phyloP scores from a whole-genome alignment of 2,329 filamentous ascomycete genomes.

The Diaporthe sp. region DNA sequence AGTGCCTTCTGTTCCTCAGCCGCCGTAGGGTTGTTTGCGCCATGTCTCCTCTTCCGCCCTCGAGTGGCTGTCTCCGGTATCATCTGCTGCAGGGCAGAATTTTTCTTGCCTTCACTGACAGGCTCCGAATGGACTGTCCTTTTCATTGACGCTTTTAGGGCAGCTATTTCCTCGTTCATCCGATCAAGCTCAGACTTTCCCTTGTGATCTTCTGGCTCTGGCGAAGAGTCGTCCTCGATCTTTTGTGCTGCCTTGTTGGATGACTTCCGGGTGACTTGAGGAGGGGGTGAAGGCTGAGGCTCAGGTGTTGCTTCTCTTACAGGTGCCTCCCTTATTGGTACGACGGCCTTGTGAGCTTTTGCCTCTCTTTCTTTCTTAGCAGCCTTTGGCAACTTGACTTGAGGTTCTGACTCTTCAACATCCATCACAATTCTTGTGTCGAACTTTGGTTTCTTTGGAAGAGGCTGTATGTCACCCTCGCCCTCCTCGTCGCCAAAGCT shows the following conservation, averaged over 20 bases:
- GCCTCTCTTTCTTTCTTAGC: conserved; percentile 47
- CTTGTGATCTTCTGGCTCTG: conserved; percentile 52
- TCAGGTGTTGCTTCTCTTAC: conserved; percentile 46
- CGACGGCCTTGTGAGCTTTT: conserved; percentile 35
- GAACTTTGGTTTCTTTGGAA: conserved; percentile 83
- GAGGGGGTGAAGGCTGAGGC: conserved; percentile 28
- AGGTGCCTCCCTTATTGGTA: conserved; percentile 45
- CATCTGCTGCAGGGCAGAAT: conserved; percentile 77
- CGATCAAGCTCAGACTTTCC: conserved; percentile 71
- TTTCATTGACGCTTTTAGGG: conserved; percentile 85
- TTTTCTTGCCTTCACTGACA: conserved; percentile 70
- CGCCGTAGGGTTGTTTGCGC: conserved; percentile 64
- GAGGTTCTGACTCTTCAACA: conserved; percentile 50
- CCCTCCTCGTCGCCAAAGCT: conserved; percentile 83
- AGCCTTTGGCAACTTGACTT: conserved; percentile 46
- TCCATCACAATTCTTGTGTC: conserved; percentile 81
- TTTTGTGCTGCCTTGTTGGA: conserved; percentile 36
- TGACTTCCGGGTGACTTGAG: conserved; percentile 8
- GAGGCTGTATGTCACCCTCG: conserved; percentile 67
- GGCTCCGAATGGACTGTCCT: conserved; percentile 67
- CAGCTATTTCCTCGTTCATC: conserved; percentile 85
- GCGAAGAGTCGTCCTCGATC: conserved; percentile 50
- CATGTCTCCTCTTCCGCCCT: conserved; percentile 78
- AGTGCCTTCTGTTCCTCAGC: conserved; percentile 75
- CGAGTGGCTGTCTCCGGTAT: conserved; percentile 79